These are phyloP conservation scores for Alnus rubra DNA, from an alignment of 306 rosid species.

Conservation along the genomic window DNA sequence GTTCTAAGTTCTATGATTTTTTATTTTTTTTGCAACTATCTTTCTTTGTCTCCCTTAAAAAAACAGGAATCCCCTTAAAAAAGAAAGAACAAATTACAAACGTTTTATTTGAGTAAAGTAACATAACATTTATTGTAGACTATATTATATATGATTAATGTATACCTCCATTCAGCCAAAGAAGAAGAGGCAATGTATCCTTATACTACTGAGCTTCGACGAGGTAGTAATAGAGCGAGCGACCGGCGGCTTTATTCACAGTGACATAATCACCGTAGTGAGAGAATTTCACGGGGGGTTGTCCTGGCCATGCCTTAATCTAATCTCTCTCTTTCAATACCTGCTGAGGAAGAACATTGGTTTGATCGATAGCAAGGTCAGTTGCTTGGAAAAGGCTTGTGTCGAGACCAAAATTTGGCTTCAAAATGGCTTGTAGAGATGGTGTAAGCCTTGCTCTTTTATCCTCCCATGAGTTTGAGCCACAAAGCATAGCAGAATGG, in stretches of 20 bases:
- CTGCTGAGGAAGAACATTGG: conserved; percentile 39
- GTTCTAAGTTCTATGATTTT: background rate
- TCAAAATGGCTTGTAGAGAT: conserved; percentile 38
- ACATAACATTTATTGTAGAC: background rate
- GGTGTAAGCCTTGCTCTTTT: conserved; percentile 40
- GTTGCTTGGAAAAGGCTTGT: conserved; percentile 43
- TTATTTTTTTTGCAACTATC: background rate
- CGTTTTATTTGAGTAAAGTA: background rate
- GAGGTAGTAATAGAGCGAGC: conserved; percentile 77
- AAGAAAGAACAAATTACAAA: too few species aligned
- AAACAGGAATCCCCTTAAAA: too few species aligned
- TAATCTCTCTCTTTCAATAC: conserved; percentile 66
- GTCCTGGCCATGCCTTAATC: conserved; percentile 72
- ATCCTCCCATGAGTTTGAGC: conserved; percentile 47
- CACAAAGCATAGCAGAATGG: conserved; percentile 25
- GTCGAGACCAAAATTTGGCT: conserved; percentile 31
- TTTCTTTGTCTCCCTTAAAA: background rate
- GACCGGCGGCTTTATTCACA: conserved; percentile 57
- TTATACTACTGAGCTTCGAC: conserved; percentile 55
- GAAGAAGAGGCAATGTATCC: conserved; percentile 73
- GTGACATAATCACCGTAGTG: conserved; percentile 92
- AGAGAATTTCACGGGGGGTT: conserved; percentile 60
- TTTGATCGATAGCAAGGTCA: background rate
- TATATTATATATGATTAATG: background rate
- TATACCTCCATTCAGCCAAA: conserved; percentile 98